Percentiles rank a stretch among this genome's conserved stretches.
Evolutionary conservation across 768 basidiomycete species (phyloP).

Genomic region (Kwoniella europaea): DNA sequence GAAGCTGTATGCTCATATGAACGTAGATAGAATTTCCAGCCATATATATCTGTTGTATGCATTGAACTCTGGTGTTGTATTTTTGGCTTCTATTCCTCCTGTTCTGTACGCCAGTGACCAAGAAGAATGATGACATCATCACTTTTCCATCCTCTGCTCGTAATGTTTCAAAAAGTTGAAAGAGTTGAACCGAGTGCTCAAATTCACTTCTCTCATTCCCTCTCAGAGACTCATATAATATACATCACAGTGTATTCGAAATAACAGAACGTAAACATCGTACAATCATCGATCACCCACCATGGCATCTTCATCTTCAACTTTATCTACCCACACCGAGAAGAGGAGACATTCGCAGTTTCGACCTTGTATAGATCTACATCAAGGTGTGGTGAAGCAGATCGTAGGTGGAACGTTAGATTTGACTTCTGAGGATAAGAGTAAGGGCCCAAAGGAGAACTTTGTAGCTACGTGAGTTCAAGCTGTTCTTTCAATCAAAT

Average conservation of each 20-base stretch:
- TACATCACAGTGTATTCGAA: no score
- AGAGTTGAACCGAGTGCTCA: not conserved
- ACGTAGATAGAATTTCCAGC: no score
- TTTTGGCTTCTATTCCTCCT: not conserved
- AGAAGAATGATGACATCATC: slow-evolving; percentile 9
- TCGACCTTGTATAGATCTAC: slow-evolving; percentile 95
- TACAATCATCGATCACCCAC: not conserved
- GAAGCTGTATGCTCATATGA: no score
- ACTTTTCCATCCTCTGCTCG: not conserved
- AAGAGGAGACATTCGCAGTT: slow-evolving; percentile 61
- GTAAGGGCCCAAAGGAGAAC: slow-evolving; percentile 68
- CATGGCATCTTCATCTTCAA: slow-evolving; percentile 3
- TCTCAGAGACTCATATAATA: no score
- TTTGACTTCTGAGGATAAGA: slow-evolving; percentile 61
- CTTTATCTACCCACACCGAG: not conserved
- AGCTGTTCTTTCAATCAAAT: no score
- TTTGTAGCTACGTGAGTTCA: slow-evolving; percentile 79
- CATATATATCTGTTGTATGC: slow-evolving; percentile 20
- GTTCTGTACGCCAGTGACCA: not conserved
- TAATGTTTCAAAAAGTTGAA: not conserved
- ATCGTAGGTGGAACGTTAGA: slow-evolving; percentile 95
- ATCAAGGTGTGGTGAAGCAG: slow-evolving; percentile 94
- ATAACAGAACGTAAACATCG: not conserved
- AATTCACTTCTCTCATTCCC: no score
- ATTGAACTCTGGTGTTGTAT: not conserved